Percentiles rank a stretch among this genome's conserved stretches.
Evolutionary conservation across 2,329 filamentous ascomycete species (phyloP).

Genomic region (Thielaviopsis euricoi): DNA sequence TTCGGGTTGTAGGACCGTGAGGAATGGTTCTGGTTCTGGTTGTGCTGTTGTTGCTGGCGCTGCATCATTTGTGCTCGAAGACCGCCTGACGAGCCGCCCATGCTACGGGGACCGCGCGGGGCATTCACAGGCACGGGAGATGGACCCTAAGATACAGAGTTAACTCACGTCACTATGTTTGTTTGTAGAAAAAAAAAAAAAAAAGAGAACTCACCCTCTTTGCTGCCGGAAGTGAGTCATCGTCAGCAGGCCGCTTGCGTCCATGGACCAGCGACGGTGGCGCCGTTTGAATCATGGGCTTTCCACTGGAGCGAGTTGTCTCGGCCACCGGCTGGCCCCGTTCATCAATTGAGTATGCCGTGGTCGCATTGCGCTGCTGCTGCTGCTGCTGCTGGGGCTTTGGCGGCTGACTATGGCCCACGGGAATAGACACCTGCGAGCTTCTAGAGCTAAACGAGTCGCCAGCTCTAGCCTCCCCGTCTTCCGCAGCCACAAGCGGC

Average conservation of each 20-base stretch:
- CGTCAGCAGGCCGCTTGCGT: constrained; percentile 31
- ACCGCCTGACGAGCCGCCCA: neutral
- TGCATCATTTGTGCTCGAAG: constrained; percentile 19
- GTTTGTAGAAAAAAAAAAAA: neutral
- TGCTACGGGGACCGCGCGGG: neutral
- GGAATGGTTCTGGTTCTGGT: no score
- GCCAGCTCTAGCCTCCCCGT: neutral
- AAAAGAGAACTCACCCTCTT: constrained; percentile 25
- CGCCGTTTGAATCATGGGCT: constrained; percentile 26
- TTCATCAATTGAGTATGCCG: constrained; percentile 10
- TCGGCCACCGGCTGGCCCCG: constrained; percentile 7
- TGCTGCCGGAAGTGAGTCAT: constrained; percentile 17
- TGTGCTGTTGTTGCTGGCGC: constrained; percentile 3
- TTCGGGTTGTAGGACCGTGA: neutral
- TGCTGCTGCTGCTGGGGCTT: neutral
- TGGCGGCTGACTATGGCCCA: constrained; percentile 3
- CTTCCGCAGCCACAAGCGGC: no score
- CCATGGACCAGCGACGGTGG: constrained; percentile 15
- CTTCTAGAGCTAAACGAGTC: neutral
- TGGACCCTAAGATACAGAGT: neutral
- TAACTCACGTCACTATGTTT: neutral
- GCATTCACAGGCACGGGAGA: neutral
- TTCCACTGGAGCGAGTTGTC: constrained; percentile 17
- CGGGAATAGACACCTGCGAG: constrained; percentile 1
- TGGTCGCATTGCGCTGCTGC: neutral